These are phyloP conservation scores for Stephania yunnanensis DNA, from an alignment of 164 flowering plant species.

Conservation along the genomic window DNA sequence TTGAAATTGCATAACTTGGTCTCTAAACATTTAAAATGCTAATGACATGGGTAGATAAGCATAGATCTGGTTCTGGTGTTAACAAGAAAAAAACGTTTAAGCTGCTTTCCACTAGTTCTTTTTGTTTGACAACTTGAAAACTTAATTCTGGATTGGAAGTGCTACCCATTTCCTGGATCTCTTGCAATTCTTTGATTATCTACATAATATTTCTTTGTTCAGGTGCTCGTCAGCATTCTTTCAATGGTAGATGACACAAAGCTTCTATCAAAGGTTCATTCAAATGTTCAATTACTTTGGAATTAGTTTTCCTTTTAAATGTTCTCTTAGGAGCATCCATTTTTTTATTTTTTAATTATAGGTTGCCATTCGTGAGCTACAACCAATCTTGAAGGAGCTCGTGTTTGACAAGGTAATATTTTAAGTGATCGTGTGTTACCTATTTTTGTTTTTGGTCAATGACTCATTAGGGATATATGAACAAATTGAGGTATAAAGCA, in stretches of 20 bases:
- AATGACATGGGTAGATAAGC: not conserved
- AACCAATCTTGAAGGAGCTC: constrained; percentile 52
- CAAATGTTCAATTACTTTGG: constrained; percentile 8
- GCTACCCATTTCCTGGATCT: not conserved
- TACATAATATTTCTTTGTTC: constrained; percentile 2
- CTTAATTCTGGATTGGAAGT: not conserved
- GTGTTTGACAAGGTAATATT: constrained; percentile 70
- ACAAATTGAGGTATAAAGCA: no score
- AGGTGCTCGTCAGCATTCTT: constrained; percentile 75
- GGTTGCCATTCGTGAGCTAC: constrained; percentile 68
- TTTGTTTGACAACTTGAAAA: not conserved
- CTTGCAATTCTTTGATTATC: not conserved
- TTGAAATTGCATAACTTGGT: not conserved
- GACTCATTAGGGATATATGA: no score
- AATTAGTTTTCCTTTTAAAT: not conserved
- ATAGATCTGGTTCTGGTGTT: not conserved
- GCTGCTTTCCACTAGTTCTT: not conserved
- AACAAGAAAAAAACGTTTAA: no score
- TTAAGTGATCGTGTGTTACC: not conserved
- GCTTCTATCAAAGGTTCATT: constrained; percentile 67
- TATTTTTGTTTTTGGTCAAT: no score
- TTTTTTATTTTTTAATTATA: constrained; percentile 18
- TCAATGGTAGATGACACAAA: constrained; percentile 89
- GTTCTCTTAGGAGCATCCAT: not conserved
- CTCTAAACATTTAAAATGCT: not conserved